Conservation (phyloP, 139 green algal genomes). For the Pseudopediastrum boryanum region DNA sequence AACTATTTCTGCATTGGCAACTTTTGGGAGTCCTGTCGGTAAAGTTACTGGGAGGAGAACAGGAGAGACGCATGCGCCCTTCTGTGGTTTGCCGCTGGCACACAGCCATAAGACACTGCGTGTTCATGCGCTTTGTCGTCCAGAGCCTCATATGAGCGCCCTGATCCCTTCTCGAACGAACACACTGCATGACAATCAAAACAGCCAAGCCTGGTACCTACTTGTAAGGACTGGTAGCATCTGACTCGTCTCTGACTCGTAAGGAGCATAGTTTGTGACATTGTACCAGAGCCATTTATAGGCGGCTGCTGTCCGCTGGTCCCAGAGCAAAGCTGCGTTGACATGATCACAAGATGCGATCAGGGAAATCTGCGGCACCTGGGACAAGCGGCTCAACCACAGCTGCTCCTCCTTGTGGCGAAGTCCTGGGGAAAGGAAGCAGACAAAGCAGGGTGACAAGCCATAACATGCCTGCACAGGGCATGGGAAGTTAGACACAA, state of each 20-base stretch:
- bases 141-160: too few relatives aligned
- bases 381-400: slow-evolving; percentile 71
- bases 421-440: slow-evolving; percentile 46
- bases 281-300: slow-evolving; percentile 77
- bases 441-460: not conserved
- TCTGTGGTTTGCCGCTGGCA: too few relatives aligned
- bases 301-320: slow-evolving; percentile 41
- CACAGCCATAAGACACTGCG: too few relatives aligned
- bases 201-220: too few relatives aligned
- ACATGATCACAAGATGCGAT: slow-evolving; percentile 84
- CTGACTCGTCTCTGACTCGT: slow-evolving; percentile 54
- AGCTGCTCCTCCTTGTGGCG: slow-evolving; percentile 58
- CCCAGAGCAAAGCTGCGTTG: slow-evolving; percentile 84
- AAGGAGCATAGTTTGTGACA: slow-evolving; percentile 73
- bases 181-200: too few relatives aligned
- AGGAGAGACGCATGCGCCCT: too few relatives aligned
- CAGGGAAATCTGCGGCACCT: slow-evolving; percentile 67
- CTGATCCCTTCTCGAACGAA: too few relatives aligned
- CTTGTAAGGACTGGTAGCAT: slow-evolving; percentile 45
- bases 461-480: too few relatives aligned
- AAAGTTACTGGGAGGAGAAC: too few relatives aligned
- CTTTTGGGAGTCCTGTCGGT: too few relatives aligned
- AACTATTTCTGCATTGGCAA: too few relatives aligned
- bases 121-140: too few relatives aligned
- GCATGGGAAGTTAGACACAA: not conserved